These are phyloP conservation scores for Vitis rotundifolia DNA, from an alignment of 164 flowering plant genomes.

Conservation along the genomic window DNA sequence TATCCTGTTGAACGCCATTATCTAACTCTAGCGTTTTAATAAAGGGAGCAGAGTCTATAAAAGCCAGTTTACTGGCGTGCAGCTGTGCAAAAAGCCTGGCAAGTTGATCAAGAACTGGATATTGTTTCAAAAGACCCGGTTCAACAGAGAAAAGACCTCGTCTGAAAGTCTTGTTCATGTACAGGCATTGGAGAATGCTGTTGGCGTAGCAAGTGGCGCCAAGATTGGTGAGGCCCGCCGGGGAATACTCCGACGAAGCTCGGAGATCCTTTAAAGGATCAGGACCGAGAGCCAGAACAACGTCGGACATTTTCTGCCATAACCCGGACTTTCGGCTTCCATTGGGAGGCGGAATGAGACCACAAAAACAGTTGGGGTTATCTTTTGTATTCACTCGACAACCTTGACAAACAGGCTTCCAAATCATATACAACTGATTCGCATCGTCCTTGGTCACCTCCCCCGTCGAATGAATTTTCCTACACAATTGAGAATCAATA, in stretches of 20 bases:
- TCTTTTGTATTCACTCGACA: slow-evolving; percentile 89
- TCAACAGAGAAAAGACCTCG: slow-evolving; percentile 81
- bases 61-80: slow-evolving; percentile 75
- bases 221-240: slow-evolving; percentile 88
- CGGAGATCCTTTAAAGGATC: slow-evolving; percentile 79
- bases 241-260: slow-evolving; percentile 43
- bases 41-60: slow-evolving; percentile 90
- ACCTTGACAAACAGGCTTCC: slow-evolving; percentile 83
- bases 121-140: slow-evolving; percentile 58
- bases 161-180: slow-evolving; percentile 81
- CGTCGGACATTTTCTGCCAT: slow-evolving; percentile 87
- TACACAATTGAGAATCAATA: slow-evolving; percentile 23
- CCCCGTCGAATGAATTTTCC: slow-evolving; percentile 70
- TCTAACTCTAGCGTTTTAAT: slow-evolving; percentile 86
- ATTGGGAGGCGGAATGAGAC: slow-evolving; percentile 71
- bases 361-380: slow-evolving; percentile 97
- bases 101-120: slow-evolving; percentile 82
- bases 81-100: slow-evolving; percentile 84
- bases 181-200: slow-evolving; percentile 91
- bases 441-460: slow-evolving; percentile 59
- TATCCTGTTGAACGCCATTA: slow-evolving; percentile 95
- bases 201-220: slow-evolving; percentile 99
- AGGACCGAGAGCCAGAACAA: slow-evolving; percentile 62
- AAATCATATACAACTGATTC: slow-evolving; percentile 58
- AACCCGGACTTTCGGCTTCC: slow-evolving; percentile 85